Evolutionary conservation across 805 yeast species (phyloP).

Genomic region (Torulaspora gathmanii): DNA sequence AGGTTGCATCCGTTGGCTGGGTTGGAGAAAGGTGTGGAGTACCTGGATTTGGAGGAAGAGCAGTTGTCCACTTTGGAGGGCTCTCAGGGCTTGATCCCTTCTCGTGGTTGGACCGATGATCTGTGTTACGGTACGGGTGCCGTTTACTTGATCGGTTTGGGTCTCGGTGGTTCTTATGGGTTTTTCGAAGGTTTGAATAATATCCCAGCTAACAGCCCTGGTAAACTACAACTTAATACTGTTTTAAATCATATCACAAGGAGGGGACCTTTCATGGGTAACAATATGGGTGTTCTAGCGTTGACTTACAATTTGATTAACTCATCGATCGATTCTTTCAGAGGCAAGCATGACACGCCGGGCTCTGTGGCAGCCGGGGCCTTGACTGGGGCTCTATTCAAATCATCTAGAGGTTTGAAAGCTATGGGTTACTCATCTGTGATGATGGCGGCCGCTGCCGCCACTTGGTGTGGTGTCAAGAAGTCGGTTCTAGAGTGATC

Average conservation of each 20-base stretch:
- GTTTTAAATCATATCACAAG: constrained; percentile 87
- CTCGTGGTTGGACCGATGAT: constrained; percentile 98
- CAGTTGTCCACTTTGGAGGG: constrained; percentile 73
- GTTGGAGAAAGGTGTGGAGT: constrained; percentile 82
- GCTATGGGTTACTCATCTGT: constrained; percentile 87
- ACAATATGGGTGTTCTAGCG: constrained; percentile 91
- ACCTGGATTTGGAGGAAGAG: constrained; percentile 83
- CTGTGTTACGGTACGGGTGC: constrained; percentile 97
- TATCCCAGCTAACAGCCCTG: constrained; percentile 70
- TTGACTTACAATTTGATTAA: constrained; percentile 81
- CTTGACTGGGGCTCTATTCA: constrained; percentile 85
- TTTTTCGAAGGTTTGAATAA: constrained; percentile 77
- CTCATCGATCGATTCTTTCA: constrained; percentile 66
- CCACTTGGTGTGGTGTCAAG: constrained; percentile 86
- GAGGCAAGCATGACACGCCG: constrained; percentile 84
- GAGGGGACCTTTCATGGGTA: constrained; percentile 94
- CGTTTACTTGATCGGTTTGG: constrained; percentile 79
- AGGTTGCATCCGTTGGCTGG: constrained; percentile 90
- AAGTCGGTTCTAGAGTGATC: constrained; percentile 21
- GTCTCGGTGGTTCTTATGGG: constrained; percentile 86
- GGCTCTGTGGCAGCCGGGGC: constrained; percentile 90
- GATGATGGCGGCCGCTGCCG: constrained; percentile 84
- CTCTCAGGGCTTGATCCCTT: constrained; percentile 83
- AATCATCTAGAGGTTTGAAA: constrained; percentile 74
- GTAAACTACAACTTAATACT: constrained; percentile 81